Conservation (phyloP, 371 early-diverging fungal genomes). For the Rhizopus stolonifer region DNA sequence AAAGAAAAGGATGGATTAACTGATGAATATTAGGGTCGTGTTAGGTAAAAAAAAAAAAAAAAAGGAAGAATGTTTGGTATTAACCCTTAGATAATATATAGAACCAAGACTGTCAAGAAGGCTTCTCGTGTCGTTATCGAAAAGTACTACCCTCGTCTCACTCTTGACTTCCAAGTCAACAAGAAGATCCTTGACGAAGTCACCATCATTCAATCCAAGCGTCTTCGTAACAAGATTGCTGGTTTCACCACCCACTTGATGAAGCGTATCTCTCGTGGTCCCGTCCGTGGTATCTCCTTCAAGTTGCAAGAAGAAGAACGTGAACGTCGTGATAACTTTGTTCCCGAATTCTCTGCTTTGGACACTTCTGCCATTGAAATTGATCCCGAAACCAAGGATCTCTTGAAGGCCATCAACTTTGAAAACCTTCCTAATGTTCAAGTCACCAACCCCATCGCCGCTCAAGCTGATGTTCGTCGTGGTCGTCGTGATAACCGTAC, state of each 20-base stretch:
- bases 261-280: conserved; percentile 99
- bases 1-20: background rate
- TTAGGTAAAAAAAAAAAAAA: conserved; percentile 11
- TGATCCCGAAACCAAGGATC: conserved; percentile 89
- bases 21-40: conserved; percentile 24
- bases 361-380: conserved; percentile 93
- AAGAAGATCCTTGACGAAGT: conserved; percentile 98
- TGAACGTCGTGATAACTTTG: conserved; percentile 99
- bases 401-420: conserved; percentile 91
- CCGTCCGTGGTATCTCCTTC: conserved; percentile 99
- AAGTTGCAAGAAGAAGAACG: conserved; percentile 99
- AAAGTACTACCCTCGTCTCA: conserved; percentile 99
- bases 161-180: conserved; percentile 99
- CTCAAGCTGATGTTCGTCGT: conserved; percentile 29
- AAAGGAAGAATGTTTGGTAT: background rate
- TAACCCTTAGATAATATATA: conserved; percentile 19
- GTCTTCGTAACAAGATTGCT: conserved; percentile 99
- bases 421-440: conserved; percentile 78
- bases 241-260: conserved; percentile 99
- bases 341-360: conserved; percentile 99
- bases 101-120: conserved; percentile 99
- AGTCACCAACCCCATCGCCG: conserved; percentile 46
- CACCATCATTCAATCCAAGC: conserved; percentile 98
- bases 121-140: conserved; percentile 99
- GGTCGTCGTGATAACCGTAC: conserved; percentile 29